phyloP scores from a whole-genome alignment of 805 yeast species.

The Hanseniaspora meyeri region DNA sequence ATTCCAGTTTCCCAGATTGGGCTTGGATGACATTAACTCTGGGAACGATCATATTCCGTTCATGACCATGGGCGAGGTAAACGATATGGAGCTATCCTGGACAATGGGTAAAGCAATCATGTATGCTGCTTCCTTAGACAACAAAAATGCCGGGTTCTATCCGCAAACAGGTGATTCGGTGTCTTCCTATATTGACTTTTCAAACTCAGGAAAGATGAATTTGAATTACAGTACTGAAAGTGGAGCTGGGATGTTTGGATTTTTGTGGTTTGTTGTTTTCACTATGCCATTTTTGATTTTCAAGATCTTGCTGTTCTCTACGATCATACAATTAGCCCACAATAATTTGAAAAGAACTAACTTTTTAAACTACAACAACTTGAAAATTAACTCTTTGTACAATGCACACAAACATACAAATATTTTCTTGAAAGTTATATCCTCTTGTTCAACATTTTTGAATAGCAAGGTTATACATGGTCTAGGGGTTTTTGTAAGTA shows the following conservation, averaged over 20 bases:
- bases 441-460: neutral
- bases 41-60: slow-evolving; percentile 44
- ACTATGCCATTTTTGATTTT: neutral
- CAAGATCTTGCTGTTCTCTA: neutral
- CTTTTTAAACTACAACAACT: neutral
- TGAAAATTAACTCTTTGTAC: neutral
- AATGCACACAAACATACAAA: slow-evolving; percentile 2
- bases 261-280: slow-evolving; percentile 1
- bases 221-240: neutral
- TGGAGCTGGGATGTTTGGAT: neutral
- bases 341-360: slow-evolving; percentile 8
- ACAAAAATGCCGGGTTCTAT: slow-evolving; percentile 4
- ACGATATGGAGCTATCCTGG: slow-evolving; percentile 88
- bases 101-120: slow-evolving; percentile 78
- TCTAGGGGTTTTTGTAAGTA: neutral
- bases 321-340: neutral
- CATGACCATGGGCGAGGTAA: slow-evolving; percentile 66
- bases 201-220: neutral
- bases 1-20: slow-evolving; percentile 68
- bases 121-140: slow-evolving; percentile 57
- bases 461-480: neutral
- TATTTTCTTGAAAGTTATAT: neutral
- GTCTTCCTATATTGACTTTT: neutral
- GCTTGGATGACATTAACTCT: slow-evolving; percentile 31
- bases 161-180: neutral